Percentiles rank a stretch among this genome's conserved stretches.
These are phyloP conservation scores for Odontarrhena argentea DNA, from an alignment of 345 rosid species.

Conservation along the genomic window DNA sequence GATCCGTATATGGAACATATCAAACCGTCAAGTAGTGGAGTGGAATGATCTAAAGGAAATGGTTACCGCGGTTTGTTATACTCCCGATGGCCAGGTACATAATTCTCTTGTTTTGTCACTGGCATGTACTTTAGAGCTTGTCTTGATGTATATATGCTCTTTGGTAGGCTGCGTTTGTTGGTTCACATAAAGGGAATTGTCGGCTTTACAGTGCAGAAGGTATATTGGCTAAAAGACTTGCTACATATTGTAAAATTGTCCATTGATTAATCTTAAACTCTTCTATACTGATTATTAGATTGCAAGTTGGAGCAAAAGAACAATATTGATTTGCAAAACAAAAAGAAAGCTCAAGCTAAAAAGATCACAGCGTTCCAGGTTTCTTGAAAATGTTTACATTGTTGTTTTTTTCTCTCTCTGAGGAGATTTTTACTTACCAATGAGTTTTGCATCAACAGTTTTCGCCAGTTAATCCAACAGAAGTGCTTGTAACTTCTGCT, in stretches of 20 bases:
- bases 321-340: slow-evolving; percentile 56
- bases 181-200: slow-evolving; percentile 81
- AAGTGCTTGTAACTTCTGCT: slow-evolving; percentile 81
- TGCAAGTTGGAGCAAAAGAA: slow-evolving; percentile 58
- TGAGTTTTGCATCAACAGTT: slow-evolving; percentile 50
- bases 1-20: slow-evolving; percentile 84
- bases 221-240: slow-evolving; percentile 36
- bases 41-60: slow-evolving; percentile 93
- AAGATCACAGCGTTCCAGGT: slow-evolving; percentile 98
- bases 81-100: slow-evolving; percentile 94
- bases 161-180: slow-evolving; percentile 75
- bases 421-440: slow-evolving; percentile 17
- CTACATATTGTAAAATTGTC: slow-evolving; percentile 11
- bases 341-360: slow-evolving; percentile 61
- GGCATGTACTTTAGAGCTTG: neutral
- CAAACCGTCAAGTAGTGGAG: slow-evolving; percentile 68
- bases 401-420: neutral
- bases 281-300: slow-evolving; percentile 48
- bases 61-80: slow-evolving; percentile 90
- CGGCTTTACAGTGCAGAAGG: slow-evolving; percentile 72
- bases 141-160: slow-evolving; percentile 18
- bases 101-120: neutral
- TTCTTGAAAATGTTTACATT: neutral
- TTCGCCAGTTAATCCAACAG: slow-evolving; percentile 73
- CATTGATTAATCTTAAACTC: neutral